phyloP scores from a whole-genome alignment of 148 eudicot species.

The Polygonum maritimum region DNA sequence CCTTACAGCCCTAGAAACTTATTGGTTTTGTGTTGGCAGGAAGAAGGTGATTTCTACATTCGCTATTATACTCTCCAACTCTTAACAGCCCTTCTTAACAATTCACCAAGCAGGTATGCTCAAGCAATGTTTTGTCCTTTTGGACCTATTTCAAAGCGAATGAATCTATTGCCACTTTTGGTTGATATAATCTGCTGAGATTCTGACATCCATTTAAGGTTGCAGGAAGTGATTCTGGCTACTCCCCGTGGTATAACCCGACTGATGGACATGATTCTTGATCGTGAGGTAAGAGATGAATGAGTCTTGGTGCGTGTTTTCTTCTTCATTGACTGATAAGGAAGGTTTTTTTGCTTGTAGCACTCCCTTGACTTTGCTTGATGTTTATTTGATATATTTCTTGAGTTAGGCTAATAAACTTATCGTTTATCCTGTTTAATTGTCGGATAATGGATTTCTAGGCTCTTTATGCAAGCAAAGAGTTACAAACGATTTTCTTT shows the following conservation, averaged over 20 bases:
- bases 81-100: conserved; percentile 76
- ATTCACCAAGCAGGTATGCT: conserved; percentile 73
- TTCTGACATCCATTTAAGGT: conserved; percentile 37
- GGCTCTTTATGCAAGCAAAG: background rate
- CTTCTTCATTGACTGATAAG: background rate
- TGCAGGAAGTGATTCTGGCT: conserved; percentile 91
- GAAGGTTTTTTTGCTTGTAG: background rate
- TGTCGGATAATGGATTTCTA: background rate
- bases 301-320: background rate
- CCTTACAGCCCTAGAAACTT: background rate
- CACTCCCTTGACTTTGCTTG: background rate
- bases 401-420: background rate
- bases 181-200: conserved; percentile 14
- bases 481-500: background rate
- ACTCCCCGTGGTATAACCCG: conserved; percentile 93
- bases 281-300: conserved; percentile 73
- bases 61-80: conserved; percentile 95
- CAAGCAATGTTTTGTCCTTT: background rate
- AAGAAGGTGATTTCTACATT: conserved; percentile 90
- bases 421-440: background rate
- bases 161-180: background rate
- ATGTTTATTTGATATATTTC: background rate
- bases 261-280: conserved; percentile 98
- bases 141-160: background rate
- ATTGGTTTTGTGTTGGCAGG: conserved; percentile 34